A percentile compares a stretch with the other conserved stretches of the same genome.
Conservation (phyloP, 805 yeast species). For the Hanseniaspora vineae region DNA sequence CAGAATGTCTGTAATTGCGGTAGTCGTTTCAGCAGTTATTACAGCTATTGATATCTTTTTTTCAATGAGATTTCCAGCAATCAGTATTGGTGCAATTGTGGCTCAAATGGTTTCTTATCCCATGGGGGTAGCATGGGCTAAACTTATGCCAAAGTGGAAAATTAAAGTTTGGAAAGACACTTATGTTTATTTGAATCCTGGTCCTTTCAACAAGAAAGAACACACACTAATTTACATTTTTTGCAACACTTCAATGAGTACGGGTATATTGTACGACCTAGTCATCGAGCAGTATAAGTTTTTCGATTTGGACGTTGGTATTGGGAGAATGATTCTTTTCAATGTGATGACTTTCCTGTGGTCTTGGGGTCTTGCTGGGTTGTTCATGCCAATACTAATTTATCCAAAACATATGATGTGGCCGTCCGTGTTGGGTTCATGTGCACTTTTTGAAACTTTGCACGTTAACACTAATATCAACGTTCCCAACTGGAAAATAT, state of each 20-base stretch:
- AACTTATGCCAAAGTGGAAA: constrained; percentile 20
- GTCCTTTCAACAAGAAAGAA: constrained; percentile 52
- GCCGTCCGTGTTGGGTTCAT: constrained; percentile 55
- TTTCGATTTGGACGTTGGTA: constrained; percentile 32
- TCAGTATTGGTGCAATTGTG: constrained; percentile 37
- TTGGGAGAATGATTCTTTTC: constrained; percentile 43
- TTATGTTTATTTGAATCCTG: constrained; percentile 34
- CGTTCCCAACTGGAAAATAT: constrained; percentile 44
- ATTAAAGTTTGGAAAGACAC: constrained; percentile 5
- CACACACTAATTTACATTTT: constrained; percentile 44
- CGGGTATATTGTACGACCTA: constrained; percentile 28
- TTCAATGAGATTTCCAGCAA: constrained; percentile 41
- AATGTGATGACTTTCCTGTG: constrained; percentile 46
- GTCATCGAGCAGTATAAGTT: constrained; percentile 38
- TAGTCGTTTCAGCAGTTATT: constrained; percentile 34
- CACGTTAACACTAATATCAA: constrained; percentile 9
- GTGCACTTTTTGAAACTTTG: constrained; percentile 11
- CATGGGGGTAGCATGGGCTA: constrained; percentile 39
- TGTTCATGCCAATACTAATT: constrained; percentile 44
- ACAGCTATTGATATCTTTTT: constrained; percentile 49
- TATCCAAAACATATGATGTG: constrained; percentile 56
- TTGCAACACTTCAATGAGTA: constrained; percentile 32
- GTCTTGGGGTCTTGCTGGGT: constrained; percentile 58
- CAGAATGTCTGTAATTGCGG: constrained; percentile 2
- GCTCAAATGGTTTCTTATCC: constrained; percentile 52